phyloP scores from a whole-genome alignment of 2,329 filamentous ascomycete genomes.

The Epichloe aotearoae region DNA sequence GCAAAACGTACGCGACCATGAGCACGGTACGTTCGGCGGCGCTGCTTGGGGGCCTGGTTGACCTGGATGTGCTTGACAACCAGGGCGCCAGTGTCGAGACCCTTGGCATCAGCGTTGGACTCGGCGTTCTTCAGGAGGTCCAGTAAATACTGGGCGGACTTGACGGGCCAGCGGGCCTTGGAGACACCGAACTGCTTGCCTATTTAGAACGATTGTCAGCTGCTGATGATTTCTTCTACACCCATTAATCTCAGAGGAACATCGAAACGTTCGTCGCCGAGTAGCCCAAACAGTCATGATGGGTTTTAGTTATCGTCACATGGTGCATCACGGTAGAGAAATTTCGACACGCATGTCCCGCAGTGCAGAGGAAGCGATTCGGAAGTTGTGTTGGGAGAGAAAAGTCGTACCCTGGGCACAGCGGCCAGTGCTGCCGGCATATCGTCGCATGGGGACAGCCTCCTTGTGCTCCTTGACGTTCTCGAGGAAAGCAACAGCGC shows the following conservation, averaged over 20 bases:
- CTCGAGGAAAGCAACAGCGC: slow-evolving; percentile 92
- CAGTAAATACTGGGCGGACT: slow-evolving; percentile 97
- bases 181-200: slow-evolving; percentile 98
- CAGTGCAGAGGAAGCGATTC: neutral
- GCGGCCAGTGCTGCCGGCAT: slow-evolving; percentile 89
- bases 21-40: slow-evolving; percentile 97
- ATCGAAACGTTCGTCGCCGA: neutral
- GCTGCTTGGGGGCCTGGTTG: slow-evolving; percentile 99
- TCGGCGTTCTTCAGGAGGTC: slow-evolving; percentile 95
- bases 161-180: slow-evolving; percentile 97
- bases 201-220: slow-evolving; percentile 28
- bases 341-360: neutral
- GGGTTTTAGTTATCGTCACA: neutral
- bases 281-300: neutral
- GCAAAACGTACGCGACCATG: slow-evolving; percentile 86
- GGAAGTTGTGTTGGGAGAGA: neutral
- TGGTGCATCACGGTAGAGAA: neutral
- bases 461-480: slow-evolving; percentile 96
- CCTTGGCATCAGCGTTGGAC: slow-evolving; percentile 94
- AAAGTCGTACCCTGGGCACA: slow-evolving; percentile 86
- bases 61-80: slow-evolving; percentile 99
- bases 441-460: slow-evolving; percentile 96
- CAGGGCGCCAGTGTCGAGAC: slow-evolving; percentile 92
- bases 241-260: too few relatives aligned
- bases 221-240: slow-evolving; percentile 4